A percentile compares a stretch with the other conserved stretches of the same genome.
Conservation (phyloP, 1,139 yeast genomes). For the Diutina neorugosa region DNA sequence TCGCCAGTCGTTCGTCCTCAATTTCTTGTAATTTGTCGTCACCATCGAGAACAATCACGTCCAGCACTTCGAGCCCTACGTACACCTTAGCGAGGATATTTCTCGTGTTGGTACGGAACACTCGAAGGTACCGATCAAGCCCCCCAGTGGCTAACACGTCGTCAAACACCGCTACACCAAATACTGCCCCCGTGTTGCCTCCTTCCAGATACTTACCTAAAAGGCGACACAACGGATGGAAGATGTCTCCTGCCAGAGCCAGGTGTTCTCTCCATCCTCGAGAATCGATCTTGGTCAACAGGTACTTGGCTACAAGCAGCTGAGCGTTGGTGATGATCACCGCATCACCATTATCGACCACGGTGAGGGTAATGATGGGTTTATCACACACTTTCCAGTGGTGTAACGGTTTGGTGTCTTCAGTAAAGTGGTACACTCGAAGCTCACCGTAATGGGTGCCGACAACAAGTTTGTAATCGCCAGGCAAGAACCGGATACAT, state of each 20-base stretch:
- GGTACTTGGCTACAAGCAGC: slow-evolving; percentile 40
- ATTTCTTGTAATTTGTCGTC: slow-evolving; percentile 24
- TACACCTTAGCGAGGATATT: slow-evolving; percentile 60
- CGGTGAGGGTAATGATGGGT: slow-evolving; percentile 29
- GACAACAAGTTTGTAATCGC: slow-evolving; percentile 31
- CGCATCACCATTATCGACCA: slow-evolving; percentile 20
- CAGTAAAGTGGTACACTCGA: slow-evolving; percentile 46
- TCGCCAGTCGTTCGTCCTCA: slow-evolving; percentile 8
- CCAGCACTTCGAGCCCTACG: slow-evolving; percentile 61
- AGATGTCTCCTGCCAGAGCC: slow-evolving; percentile 32
- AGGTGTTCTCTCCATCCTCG: slow-evolving; percentile 27
- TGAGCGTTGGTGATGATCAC: slow-evolving; percentile 47
- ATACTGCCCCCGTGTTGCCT: slow-evolving; percentile 35
- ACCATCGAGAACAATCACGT: slow-evolving; percentile 37
- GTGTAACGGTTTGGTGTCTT: slow-evolving; percentile 46
- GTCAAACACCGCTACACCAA: slow-evolving; percentile 14
- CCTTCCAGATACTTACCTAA: slow-evolving; percentile 32
- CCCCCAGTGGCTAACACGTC: slow-evolving; percentile 52
- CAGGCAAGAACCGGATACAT: slow-evolving; percentile 32
- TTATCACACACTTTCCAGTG: slow-evolving; percentile 38
- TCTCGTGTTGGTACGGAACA: slow-evolving; percentile 49
- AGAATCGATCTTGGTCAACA: slow-evolving; percentile 25
- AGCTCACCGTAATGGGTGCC: slow-evolving; percentile 63
- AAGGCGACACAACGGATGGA: slow-evolving; percentile 25
- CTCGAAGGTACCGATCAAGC: slow-evolving; percentile 73